Base-by-base conservation (phyloP, 345 rosid species). In the Garcia nutans region DNA sequence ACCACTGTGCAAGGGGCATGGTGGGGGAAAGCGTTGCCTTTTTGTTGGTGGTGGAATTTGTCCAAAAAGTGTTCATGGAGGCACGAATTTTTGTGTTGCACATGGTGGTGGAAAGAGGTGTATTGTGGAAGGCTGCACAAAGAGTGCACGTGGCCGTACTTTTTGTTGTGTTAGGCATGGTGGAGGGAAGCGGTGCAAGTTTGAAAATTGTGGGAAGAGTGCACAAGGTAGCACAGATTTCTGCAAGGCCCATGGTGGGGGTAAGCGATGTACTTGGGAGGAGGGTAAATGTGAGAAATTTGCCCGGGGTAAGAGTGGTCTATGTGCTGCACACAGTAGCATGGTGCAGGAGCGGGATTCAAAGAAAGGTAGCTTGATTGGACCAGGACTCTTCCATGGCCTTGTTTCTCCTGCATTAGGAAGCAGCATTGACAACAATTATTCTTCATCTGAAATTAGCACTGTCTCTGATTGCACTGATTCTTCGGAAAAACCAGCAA, bases 231-330 rank as follows among this genome's bases (percentile, higher is more conserved):
- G 97, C 79, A 94, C 97, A 0, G 95, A 94, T 70, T 92, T 91
- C 79, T 94, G 98, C 86, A 94, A 94, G 84, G 98, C 97, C 5
- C 97, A 94, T 12, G 98, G 98, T 17, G 98, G 98, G 31, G 98
- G 97, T 1, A 92, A 94, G 79, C 86, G 95, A 56, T 94, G 98
- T 74, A 82, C 84, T 0, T 94, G 96, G 97, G 88, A 88, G 5
- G 95, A 86, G 10, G 87, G 86, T 56, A 92, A 88, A 77, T 95
- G 99, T 12, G 97, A 93, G 90, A 93, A 93, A 75, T 95, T 93
- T 19, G 99, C 99, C 1, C 84, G 99, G 86, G 99, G 98, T 10
- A 93, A 83, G 87, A 95, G 92, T 42, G 97, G 99, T 59, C 86
- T 95, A 24, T 95, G 99, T 17, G 99, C 98, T 33, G 94, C 98